These are phyloP conservation scores for Kwoniella botswanensis DNA, from an alignment of 768 basidiomycete genomes.

Conservation along the genomic window DNA sequence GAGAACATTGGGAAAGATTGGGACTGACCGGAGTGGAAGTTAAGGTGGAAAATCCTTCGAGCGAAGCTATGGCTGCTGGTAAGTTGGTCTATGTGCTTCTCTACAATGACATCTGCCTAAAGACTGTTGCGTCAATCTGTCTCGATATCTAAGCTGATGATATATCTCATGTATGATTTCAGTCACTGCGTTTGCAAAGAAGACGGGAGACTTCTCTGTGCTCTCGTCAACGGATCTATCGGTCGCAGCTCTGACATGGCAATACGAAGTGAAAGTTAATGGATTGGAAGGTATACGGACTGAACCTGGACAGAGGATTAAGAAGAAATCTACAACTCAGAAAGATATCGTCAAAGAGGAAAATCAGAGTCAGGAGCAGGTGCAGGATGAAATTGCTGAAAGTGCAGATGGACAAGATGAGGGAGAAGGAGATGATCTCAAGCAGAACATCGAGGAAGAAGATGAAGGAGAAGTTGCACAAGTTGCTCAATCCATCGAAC, in stretches of 20 bases:
- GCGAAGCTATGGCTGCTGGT: slow-evolving; percentile 64
- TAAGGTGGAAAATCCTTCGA: slow-evolving; percentile 49
- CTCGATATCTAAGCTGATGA: background rate
- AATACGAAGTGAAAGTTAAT: slow-evolving; percentile 66
- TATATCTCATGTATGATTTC: slow-evolving; percentile 5
- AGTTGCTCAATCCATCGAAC: slow-evolving; percentile 27
- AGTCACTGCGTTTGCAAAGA: slow-evolving; percentile 92
- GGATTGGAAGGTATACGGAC: slow-evolving; percentile 46
- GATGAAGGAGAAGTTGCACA: slow-evolving; percentile 24
- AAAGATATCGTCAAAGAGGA: slow-evolving; percentile 9
- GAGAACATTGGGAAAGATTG: slow-evolving; percentile 67
- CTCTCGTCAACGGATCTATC: slow-evolving; percentile 89
- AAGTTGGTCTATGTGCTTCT: slow-evolving; percentile 62
- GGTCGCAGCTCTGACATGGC: slow-evolving; percentile 84
- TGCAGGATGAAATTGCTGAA: slow-evolving; percentile 22
- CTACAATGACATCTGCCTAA: background rate
- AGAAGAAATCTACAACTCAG: slow-evolving; percentile 14
- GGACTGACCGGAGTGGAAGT: slow-evolving; percentile 65
- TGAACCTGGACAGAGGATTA: slow-evolving; percentile 37
- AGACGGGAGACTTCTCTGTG: slow-evolving; percentile 93
- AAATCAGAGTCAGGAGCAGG: slow-evolving; percentile 34
- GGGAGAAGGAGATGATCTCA: slow-evolving; percentile 58
- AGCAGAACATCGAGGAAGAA: background rate
- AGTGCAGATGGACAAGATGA: slow-evolving; percentile 59
- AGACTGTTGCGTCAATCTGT: background rate